Base-by-base conservation (phyloP, 2,329 filamentous ascomycete species). In the Aureobasidium sp. region DNA sequence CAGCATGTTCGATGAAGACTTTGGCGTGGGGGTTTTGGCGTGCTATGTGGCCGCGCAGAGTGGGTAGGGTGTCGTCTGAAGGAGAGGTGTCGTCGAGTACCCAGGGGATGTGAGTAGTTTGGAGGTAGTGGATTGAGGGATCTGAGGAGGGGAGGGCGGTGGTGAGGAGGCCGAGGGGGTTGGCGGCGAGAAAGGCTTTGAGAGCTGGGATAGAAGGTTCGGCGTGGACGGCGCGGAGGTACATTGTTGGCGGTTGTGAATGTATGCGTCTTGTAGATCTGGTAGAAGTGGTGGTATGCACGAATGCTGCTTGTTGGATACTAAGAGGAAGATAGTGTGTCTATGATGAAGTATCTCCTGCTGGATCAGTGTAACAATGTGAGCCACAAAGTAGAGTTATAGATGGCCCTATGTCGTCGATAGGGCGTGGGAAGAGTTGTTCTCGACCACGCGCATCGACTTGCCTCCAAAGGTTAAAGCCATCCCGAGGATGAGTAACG, bases 11-110 rank as follows among this genome's bases (percentile, higher is more conserved):
- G 48, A 85, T 80, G 62, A 89, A 77, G 22, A 80, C 78, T 69
- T 87, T 86, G 67, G 75, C 75, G 66, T 89, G 86, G 0, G 85
- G 85, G 66, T 89, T 89, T 39, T 77, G 75, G 33, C 81, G 76
- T 0, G 85, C 85, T 31, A 89, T 71, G 66, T 89, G 86, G 3
- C 83, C 85, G 2, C 85, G 78, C 3, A 89, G 75, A 3, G 68
- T 69, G 2, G 76, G 77, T 0, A 77, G 68, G n/a, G 78, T 74
- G 15, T n/a, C 14, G 1, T 31, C 39, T 33, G 52, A n/a, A 12
- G 52, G 40, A 17, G 2, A 17, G 7, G 39, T 9, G 0, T 73
- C 73, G 37, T 78, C 74, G 63, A 87, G 72, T 0, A 87, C 68
- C 67, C 79, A 87, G 0, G 85, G 85, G 19, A 87, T 81, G 66